These are phyloP conservation scores for Stylosanthes scabra DNA, from an alignment of 331 rosid species.

Conservation along the genomic window DNA sequence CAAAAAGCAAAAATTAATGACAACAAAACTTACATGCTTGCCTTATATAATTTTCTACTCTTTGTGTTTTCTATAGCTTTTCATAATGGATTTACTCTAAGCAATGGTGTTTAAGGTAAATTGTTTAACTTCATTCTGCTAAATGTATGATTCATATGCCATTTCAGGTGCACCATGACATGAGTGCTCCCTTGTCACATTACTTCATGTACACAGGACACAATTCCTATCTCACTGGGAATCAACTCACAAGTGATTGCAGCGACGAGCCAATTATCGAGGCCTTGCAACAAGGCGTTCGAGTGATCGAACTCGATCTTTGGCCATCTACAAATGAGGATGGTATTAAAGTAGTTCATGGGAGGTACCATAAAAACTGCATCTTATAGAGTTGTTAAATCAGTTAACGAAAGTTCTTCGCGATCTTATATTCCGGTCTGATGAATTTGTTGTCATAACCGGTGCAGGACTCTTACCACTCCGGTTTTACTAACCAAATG, in stretches of 20 bases:
- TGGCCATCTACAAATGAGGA: slow-evolving; percentile 80
- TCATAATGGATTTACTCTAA: neutral
- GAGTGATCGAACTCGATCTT: slow-evolving; percentile 84
- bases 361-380: slow-evolving; percentile 56
- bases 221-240: slow-evolving; percentile 89
- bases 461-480: slow-evolving; percentile 77
- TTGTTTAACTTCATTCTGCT: neutral
- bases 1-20: neutral
- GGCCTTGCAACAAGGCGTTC: slow-evolving; percentile 69
- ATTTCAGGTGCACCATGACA: slow-evolving; percentile 86
- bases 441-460: slow-evolving; percentile 18
- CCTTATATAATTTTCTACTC: neutral
- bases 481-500: slow-evolving; percentile 71
- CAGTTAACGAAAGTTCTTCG: slow-evolving; percentile 18
- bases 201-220: slow-evolving; percentile 91
- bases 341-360: slow-evolving; percentile 77
- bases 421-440: neutral
- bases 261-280: slow-evolving; percentile 80
- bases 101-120: neutral
- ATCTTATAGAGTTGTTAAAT: neutral
- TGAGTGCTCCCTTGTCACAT: slow-evolving; percentile 83
- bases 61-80: neutral
- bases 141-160: neutral
- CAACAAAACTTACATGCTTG: neutral
- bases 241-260: slow-evolving; percentile 82